These are phyloP conservation scores for Termitomyces sp. DNA, from an alignment of 768 basidiomycete genomes.

Conservation along the genomic window DNA sequence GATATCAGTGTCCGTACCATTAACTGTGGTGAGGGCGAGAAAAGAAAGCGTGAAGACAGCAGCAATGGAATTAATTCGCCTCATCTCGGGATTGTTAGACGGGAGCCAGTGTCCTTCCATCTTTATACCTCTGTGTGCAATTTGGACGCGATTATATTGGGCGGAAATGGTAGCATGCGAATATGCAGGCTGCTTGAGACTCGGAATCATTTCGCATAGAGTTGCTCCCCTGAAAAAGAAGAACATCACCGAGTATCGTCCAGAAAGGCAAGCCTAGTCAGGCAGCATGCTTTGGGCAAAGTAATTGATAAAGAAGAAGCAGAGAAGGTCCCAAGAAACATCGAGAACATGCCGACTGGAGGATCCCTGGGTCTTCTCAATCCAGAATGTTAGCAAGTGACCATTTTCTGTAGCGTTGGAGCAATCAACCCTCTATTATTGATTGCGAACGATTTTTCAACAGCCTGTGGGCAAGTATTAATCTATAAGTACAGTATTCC, in stretches of 20 bases:
- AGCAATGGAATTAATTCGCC: not conserved
- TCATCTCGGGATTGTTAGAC: constrained; percentile 2
- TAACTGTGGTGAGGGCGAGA: not conserved
- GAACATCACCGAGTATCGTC: not conserved
- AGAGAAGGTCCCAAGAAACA: not conserved
- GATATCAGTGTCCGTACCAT: constrained; percentile 19
- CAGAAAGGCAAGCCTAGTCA: not conserved
- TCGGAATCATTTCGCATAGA: constrained; percentile 1
- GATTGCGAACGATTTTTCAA: not conserved
- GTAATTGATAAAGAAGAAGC: not conserved
- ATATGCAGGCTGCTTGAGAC: not conserved
- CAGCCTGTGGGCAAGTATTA: not conserved
- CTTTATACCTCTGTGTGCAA: constrained; percentile 6
- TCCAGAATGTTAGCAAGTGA: not conserved
- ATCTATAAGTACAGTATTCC: not conserved
- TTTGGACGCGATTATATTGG: not conserved
- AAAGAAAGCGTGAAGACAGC: not conserved
- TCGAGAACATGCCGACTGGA: not conserved
- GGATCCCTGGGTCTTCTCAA: not conserved
- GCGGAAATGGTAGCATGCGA: not conserved
- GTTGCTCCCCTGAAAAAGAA: not conserved
- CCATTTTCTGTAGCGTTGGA: not conserved
- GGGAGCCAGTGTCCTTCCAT: not conserved
- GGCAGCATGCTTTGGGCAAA: not conserved
- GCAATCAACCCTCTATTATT: not conserved